A percentile compares a stretch with the other conserved stretches of the same genome.
Conservation (phyloP, 768 basidiomycete species). For the Trametes elegans region DNA sequence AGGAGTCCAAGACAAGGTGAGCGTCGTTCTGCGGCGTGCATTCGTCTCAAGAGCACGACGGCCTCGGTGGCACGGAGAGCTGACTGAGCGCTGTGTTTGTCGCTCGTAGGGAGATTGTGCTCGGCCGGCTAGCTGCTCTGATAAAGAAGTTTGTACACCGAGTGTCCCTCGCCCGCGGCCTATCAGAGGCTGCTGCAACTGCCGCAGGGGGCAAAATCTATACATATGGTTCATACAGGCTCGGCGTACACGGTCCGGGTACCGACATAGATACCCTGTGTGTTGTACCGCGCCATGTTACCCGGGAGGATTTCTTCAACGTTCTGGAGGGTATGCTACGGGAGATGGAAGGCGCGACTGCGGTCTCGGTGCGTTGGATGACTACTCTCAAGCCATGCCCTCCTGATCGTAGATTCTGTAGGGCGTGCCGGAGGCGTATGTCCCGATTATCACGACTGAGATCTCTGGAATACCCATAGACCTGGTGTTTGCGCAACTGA, state of each 20-base stretch:
- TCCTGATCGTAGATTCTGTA: constrained; percentile 33
- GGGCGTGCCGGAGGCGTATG: constrained; percentile 96
- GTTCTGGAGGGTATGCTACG: constrained; percentile 86
- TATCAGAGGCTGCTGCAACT: constrained; percentile 84
- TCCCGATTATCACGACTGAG: constrained; percentile 90
- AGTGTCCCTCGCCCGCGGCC: constrained; percentile 73
- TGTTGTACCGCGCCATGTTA: constrained; percentile 95
- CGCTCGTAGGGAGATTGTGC: constrained; percentile 77
- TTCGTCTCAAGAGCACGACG: neutral
- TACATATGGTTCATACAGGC: constrained; percentile 96
- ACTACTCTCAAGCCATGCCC: neutral
- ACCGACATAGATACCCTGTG: constrained; percentile 96
- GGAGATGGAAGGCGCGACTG: constrained; percentile 77
- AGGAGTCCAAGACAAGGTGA: constrained; percentile 86
- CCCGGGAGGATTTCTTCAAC: constrained; percentile 93
- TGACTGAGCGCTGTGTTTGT: neutral
- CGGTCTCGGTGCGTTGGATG: constrained; percentile 76
- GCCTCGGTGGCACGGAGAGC: constrained; percentile 3
- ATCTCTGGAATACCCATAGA: constrained; percentile 94
- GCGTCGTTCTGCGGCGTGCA: constrained; percentile 27
- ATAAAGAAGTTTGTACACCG: constrained; percentile 92
- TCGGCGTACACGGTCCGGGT: constrained; percentile 95
- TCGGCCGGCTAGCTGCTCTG: constrained; percentile 84
- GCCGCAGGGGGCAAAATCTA: constrained; percentile 98
- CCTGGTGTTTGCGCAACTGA: constrained; percentile 88